Base-by-base conservation (phyloP, 768 basidiomycete genomes). In the Amanita polypyramis region DNA sequence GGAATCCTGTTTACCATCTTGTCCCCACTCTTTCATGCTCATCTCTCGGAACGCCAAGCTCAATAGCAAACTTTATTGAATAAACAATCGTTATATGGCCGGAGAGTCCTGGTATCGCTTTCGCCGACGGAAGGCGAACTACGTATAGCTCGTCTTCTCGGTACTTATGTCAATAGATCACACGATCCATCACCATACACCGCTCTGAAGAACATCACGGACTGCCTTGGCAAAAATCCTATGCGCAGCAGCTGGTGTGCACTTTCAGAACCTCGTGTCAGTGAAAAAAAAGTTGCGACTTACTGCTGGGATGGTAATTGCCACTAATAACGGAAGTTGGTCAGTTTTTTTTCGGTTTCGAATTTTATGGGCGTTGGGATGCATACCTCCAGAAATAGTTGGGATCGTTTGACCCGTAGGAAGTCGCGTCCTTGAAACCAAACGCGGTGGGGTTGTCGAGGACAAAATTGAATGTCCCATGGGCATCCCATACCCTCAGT, bases 381-480 rank as follows among this genome's bases (percentile, higher is more conserved):
- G 58, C 72, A 49, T 52, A 76, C 75, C 72, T 73, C 77, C 77
- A 79, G 68, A 79, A 79, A 42, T 69, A 62, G 11, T 67, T 68
- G 11, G 67, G 33, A 25, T 59, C 63, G 17, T 45, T 34, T 9
- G 57, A 59, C 8, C 76, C 77, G 47, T 63, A 73, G 0, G 70
- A 67, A 2, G 69, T 70, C 2, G 68, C 69, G 53, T 81, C 77
- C n/a, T 65, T 62, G 58, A 80, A 78, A 0, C 79, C 79, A 47
- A 70, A 80, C n/a, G 65, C 55, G 1, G 62, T 66, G 1, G 78
- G 75, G 30, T 59, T 45, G 60, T 76, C 63, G 12, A 80, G 60
- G 15, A 80, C 71, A 1, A 63, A 68, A 14, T 64, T 70, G 63
- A 79, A 78, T 23, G 64, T 65, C 0, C 74, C 50, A 54, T 72